Conservation (phyloP, 1,139 yeast genomes). For the Pichia cactophila region DNA sequence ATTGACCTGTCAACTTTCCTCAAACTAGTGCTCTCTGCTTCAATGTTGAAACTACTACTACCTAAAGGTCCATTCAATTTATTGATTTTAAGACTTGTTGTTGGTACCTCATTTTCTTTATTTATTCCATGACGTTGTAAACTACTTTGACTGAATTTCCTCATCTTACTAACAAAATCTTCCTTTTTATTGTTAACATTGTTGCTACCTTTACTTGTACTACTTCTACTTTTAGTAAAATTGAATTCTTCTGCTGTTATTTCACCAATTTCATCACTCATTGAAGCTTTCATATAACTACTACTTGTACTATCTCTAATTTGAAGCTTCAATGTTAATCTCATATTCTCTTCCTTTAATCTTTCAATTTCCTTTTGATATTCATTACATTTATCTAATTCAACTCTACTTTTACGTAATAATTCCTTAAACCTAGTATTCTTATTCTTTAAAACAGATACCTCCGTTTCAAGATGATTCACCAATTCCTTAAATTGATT, state of each 20-base stretch:
- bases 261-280: constrained; percentile 3
- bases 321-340: constrained; percentile 4
- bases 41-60: constrained; percentile 6
- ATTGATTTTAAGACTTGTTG: not conserved
- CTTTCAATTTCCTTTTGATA: constrained; percentile 7
- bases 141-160: constrained; percentile 17
- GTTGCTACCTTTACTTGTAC: constrained; percentile 1
- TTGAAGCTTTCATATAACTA: not conserved
- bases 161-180: constrained; percentile 22
- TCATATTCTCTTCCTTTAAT: constrained; percentile 4
- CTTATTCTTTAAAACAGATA: constrained; percentile 1
- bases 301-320: constrained; percentile 3
- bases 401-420: constrained; percentile 6
- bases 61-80: not conserved
- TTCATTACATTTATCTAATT: constrained; percentile 10
- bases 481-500: not conserved
- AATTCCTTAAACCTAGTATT: constrained; percentile 8
- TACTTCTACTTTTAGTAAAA: not conserved
- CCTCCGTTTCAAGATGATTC: constrained; percentile 1
- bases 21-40: constrained; percentile 10
- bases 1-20: constrained; percentile 1
- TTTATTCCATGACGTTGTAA: not conserved
- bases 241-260: constrained; percentile 3
- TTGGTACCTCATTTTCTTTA: not conserved
- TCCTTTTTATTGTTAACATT: constrained; percentile 6